Percentiles rank a stretch among this genome's conserved stretches.
These are phyloP conservation scores for Eucalyptus pumila DNA, from an alignment of 345 rosid genomes.

Conservation along the genomic window DNA sequence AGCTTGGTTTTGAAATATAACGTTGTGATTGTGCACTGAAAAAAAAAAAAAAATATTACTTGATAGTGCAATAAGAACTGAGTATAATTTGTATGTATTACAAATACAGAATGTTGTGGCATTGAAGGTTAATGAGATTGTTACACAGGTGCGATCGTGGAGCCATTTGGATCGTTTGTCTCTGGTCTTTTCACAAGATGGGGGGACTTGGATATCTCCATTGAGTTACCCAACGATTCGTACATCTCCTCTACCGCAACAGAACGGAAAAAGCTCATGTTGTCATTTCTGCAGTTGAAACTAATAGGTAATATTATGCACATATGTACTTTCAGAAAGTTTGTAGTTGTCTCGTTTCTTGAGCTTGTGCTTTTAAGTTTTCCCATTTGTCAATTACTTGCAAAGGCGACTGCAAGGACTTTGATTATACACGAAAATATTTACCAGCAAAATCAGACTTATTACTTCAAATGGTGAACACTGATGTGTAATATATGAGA, in stretches of 20 bases:
- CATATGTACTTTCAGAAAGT: neutral
- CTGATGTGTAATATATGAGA: neutral
- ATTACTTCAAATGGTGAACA: neutral
- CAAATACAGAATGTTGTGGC: neutral
- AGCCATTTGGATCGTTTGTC: slow-evolving; percentile 80
- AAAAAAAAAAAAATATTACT: neutral
- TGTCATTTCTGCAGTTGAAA: neutral
- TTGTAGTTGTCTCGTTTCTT: neutral
- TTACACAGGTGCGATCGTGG: slow-evolving; percentile 54
- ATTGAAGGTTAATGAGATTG: neutral
- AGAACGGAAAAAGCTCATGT: neutral
- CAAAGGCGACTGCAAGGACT: neutral
- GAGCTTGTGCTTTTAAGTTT: neutral
- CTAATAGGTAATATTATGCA: neutral
- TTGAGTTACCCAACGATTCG: neutral
- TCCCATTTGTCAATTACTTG: neutral
- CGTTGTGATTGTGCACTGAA: neutral
- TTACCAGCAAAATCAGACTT: neutral
- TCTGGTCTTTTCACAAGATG: slow-evolving; percentile 58
- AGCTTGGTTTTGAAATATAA: neutral
- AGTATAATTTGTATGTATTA: neutral
- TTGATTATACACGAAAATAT: neutral
- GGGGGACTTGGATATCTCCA: slow-evolving; percentile 76
- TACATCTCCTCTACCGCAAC: neutral
- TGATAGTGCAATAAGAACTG: neutral